Evolutionary conservation across 768 basidiomycete species (phyloP).

Genomic region (Boletus sensibilis): DNA sequence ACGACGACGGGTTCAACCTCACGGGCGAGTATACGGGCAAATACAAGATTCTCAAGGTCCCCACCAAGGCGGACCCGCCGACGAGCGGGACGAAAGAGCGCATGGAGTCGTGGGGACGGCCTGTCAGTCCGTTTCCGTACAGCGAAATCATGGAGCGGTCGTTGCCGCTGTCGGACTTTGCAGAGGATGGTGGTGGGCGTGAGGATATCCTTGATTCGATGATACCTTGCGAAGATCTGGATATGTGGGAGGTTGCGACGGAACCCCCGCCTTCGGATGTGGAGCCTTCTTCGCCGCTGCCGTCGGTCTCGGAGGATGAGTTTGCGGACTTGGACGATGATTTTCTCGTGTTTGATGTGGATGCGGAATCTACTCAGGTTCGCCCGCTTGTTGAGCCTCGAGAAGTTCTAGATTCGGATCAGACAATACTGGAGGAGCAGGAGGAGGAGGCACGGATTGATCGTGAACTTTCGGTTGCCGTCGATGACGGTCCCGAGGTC

Average conservation of each 20-base stretch:
- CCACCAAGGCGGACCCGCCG: slow-evolving; percentile 65
- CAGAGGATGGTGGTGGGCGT: slow-evolving; percentile 5
- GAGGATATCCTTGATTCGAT: neutral
- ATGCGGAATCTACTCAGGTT: slow-evolving; percentile 17
- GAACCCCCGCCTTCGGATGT: slow-evolving; percentile 19
- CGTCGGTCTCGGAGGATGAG: slow-evolving; percentile 18
- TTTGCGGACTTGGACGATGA: slow-evolving; percentile 19
- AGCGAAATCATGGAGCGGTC: slow-evolving; percentile 33
- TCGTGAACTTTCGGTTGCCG: slow-evolving; percentile 36
- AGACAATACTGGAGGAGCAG: slow-evolving; percentile 20
- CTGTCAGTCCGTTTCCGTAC: slow-evolving; percentile 65
- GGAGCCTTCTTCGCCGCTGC: slow-evolving; percentile 8
- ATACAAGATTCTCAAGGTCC: slow-evolving; percentile 54
- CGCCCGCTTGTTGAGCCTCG: neutral
- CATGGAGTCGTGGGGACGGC: slow-evolving; percentile 64
- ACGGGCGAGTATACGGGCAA: slow-evolving; percentile 67
- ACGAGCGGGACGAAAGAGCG: slow-evolving; percentile 37
- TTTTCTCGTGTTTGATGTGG: slow-evolving; percentile 14
- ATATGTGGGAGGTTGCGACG: slow-evolving; percentile 23
- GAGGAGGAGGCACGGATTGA: slow-evolving; percentile 36
- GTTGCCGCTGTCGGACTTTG: slow-evolving; percentile 12
- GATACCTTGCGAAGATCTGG: slow-evolving; percentile 4
- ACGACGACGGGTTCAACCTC: slow-evolving; percentile 35
- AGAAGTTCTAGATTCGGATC: slow-evolving; percentile 14
- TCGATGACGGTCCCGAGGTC: slow-evolving; percentile 16